Conservation (phyloP, 306 rosid genomes). For the Quercus dentata region DNA sequence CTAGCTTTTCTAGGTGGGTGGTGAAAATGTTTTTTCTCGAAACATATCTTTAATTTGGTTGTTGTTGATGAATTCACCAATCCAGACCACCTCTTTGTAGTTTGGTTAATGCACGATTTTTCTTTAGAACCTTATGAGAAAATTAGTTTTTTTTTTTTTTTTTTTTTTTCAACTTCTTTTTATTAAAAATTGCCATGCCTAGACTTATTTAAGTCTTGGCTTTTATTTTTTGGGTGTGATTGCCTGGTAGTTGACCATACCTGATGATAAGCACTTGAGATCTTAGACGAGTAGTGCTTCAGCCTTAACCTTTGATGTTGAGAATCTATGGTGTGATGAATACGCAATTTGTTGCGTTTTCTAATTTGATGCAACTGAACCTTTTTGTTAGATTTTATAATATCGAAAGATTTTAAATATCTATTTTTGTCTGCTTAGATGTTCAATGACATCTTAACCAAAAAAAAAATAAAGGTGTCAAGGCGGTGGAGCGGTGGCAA, state of each 20-base stretch:
- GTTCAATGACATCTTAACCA: too few relatives aligned
- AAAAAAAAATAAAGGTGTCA: too few relatives aligned
- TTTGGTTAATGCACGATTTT: slow-evolving; percentile 6
- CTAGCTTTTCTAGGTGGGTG: slow-evolving; percentile 22
- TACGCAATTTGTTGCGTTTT: neutral
- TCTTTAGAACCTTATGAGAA: slow-evolving; percentile 2
- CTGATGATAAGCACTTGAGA: neutral
- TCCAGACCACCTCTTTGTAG: slow-evolving; percentile 30
- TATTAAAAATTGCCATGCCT: neutral
- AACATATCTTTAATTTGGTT: slow-evolving; percentile 34
- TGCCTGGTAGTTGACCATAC: neutral
- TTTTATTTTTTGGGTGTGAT: neutral
- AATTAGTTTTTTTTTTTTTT: neutral
- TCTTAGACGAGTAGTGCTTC: too few relatives aligned
- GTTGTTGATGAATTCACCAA: slow-evolving; percentile 39
- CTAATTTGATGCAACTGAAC: neutral
- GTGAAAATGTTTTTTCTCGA: slow-evolving; percentile 37
- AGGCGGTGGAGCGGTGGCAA: too few relatives aligned
- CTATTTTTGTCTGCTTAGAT: neutral
- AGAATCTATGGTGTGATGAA: neutral
- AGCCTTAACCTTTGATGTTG: neutral
- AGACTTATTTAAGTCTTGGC: neutral
- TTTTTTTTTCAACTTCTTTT: neutral
- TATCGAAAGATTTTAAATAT: neutral
- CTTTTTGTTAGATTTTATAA: neutral